A percentile compares a stretch with the other conserved stretches of the same genome.
phyloP scores from a whole-genome alignment of 2,329 filamentous ascomycete genomes.

The Sarocladiaceae sp. region DNA sequence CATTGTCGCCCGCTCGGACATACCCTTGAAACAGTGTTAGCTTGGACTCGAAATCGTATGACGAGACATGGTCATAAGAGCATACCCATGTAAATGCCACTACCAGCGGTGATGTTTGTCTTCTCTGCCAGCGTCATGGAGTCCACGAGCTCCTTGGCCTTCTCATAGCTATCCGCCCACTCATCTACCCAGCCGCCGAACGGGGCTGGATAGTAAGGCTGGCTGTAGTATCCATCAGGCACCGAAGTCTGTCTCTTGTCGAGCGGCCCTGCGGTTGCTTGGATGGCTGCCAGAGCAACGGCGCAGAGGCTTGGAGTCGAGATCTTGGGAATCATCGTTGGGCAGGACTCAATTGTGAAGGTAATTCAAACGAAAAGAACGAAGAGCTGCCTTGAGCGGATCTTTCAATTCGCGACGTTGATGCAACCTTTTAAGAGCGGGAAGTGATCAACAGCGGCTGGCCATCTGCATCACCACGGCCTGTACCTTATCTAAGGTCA shows the following conservation, averaged over 20 bases:
- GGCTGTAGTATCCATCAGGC: slow-evolving; percentile 30
- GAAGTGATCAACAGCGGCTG: too few species aligned
- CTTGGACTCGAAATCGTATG: not conserved
- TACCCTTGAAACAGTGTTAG: slow-evolving; percentile 8
- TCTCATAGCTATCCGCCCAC: slow-evolving; percentile 65
- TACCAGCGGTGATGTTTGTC: slow-evolving; percentile 68
- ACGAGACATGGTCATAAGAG: not conserved
- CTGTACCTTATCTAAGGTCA: too few species aligned
- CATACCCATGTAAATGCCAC: slow-evolving; percentile 63
- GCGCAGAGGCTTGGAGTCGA: too few species aligned
- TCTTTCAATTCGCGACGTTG: too few species aligned
- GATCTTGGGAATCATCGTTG: too few species aligned
- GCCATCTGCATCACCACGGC: too few species aligned
- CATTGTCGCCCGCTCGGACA: slow-evolving; percentile 2
- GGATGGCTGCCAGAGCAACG: not conserved
- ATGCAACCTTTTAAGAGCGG: too few species aligned
- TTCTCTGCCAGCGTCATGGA: slow-evolving; percentile 78
- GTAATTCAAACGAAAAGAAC: too few species aligned
- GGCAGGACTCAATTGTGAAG: too few species aligned
- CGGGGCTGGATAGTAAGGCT: slow-evolving; percentile 64
- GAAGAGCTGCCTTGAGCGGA: too few species aligned
- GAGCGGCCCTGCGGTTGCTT: not conserved
- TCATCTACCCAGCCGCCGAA: slow-evolving; percentile 63
- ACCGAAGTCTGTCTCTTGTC: slow-evolving; percentile 2
- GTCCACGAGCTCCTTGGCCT: slow-evolving; percentile 61